phyloP scores from a whole-genome alignment of 257 asterid species.

The Paraleonurus japonicus region DNA sequence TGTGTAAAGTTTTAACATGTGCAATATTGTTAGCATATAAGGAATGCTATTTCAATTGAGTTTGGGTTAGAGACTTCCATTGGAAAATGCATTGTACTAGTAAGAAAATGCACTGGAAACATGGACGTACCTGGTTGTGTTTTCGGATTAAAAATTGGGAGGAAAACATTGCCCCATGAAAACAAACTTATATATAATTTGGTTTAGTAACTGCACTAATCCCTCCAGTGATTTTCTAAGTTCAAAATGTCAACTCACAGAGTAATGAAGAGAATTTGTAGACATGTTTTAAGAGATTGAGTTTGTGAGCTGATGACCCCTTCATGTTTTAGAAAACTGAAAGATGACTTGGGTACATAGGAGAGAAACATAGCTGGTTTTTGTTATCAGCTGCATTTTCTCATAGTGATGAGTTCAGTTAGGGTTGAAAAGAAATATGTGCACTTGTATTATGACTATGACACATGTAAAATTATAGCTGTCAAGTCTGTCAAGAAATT shows the following conservation, averaged over 20 bases:
- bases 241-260: background rate
- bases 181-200: too few relatives aligned
- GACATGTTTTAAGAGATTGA: background rate
- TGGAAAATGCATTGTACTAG: background rate
- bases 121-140: background rate
- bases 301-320: background rate
- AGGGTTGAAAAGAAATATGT: too few relatives aligned
- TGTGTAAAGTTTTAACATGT: background rate
- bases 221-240: background rate
- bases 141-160: background rate
- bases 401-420: too few relatives aligned
- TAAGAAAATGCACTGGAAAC: background rate
- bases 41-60: background rate
- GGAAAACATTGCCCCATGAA: background rate
- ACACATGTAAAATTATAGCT: too few relatives aligned
- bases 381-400: too few relatives aligned
- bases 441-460: too few relatives aligned
- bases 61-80: background rate
- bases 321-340: too few relatives aligned
- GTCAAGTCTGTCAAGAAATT: too few relatives aligned
- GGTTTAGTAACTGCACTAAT: background rate
- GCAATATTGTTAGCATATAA: background rate
- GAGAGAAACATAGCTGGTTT: too few relatives aligned
- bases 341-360: too few relatives aligned
- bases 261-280: slow-evolving; percentile 3